These are phyloP conservation scores for Sclerotinia subarctica DNA, from an alignment of 2,329 filamentous ascomycete species.

Conservation along the genomic window DNA sequence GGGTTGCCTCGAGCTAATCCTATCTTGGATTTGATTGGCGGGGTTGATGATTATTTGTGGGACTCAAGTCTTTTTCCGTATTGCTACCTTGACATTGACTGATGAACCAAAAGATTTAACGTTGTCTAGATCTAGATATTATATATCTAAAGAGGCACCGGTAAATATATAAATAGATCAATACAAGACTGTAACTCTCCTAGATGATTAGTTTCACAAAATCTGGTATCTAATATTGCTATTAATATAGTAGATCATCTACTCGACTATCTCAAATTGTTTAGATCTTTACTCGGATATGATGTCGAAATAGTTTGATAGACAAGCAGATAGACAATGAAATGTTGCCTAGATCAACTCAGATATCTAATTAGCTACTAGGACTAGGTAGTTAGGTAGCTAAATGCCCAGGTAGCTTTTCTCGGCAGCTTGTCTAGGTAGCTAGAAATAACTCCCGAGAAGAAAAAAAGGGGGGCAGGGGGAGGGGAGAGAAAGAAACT, in stretches of 20 bases:
- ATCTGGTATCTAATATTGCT: neutral
- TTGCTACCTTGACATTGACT: neutral
- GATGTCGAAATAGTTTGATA: neutral
- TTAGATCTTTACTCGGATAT: neutral
- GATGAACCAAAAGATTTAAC: neutral
- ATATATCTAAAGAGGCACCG: neutral
- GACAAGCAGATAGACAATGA: neutral
- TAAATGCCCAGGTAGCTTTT: neutral
- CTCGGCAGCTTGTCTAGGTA: neutral
- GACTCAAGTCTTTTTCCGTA: neutral
- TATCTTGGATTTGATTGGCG: constrained; percentile 5
- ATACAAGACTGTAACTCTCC: neutral
- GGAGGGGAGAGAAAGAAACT: neutral
- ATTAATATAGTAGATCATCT: neutral
- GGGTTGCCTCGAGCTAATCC: neutral
- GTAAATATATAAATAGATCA: neutral
- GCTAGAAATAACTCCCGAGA: neutral
- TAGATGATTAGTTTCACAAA: neutral
- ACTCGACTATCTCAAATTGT: neutral
- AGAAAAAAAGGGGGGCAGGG: neutral
- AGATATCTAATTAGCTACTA: neutral
- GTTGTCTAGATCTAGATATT: neutral
- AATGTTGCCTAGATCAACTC: neutral
- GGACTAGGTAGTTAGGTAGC: neutral
- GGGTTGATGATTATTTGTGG: constrained; percentile 3